Percentiles rank a stretch among this genome's conserved stretches.
Evolutionary conservation across 805 yeast species (phyloP).

Genomic region (Sungouiozyma intestinalis): DNA sequence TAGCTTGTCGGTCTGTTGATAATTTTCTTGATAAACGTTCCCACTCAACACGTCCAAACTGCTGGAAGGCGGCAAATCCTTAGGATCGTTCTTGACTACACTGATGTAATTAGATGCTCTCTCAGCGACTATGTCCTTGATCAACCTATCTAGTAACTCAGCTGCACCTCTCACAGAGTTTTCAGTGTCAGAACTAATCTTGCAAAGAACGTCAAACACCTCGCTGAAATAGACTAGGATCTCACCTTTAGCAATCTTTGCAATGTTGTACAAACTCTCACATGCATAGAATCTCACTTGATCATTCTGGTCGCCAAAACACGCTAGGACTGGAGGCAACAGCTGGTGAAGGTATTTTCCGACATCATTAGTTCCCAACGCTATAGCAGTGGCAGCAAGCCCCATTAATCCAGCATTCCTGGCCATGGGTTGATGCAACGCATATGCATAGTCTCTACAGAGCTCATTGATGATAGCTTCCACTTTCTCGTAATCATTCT

Average conservation of each 20-base stretch:
- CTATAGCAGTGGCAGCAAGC: conserved; percentile 90
- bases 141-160: conserved; percentile 76
- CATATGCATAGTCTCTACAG: conserved; percentile 65
- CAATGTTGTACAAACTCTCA: conserved; percentile 88
- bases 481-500: conserved; percentile 29
- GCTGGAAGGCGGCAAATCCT: conserved; percentile 33
- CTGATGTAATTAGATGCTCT: conserved; percentile 84
- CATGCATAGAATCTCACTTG: conserved; percentile 94
- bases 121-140: conserved; percentile 91
- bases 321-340: conserved; percentile 86
- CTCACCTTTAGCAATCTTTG: conserved; percentile 94
- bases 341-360: conserved; percentile 76
- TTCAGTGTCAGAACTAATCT: conserved; percentile 82
- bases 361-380: conserved; percentile 74
- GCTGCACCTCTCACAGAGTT: conserved; percentile 92
- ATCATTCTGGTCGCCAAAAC: conserved; percentile 96
- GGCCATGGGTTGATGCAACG: conserved; percentile 77
- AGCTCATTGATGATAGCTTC: conserved; percentile 57
- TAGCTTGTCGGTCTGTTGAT: conserved; percentile 33
- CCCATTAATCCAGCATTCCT: conserved; percentile 95
- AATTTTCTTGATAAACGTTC: conserved; percentile 48
- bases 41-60: conserved; percentile 44
- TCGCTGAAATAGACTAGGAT: conserved; percentile 86
- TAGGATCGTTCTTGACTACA: conserved; percentile 44
- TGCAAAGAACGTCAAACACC: conserved; percentile 85